A percentile compares a stretch with the other conserved stretches of the same genome.
Conservation (phyloP, 139 green algal genomes). For the Auxenochlorella protothecoides region DNA sequence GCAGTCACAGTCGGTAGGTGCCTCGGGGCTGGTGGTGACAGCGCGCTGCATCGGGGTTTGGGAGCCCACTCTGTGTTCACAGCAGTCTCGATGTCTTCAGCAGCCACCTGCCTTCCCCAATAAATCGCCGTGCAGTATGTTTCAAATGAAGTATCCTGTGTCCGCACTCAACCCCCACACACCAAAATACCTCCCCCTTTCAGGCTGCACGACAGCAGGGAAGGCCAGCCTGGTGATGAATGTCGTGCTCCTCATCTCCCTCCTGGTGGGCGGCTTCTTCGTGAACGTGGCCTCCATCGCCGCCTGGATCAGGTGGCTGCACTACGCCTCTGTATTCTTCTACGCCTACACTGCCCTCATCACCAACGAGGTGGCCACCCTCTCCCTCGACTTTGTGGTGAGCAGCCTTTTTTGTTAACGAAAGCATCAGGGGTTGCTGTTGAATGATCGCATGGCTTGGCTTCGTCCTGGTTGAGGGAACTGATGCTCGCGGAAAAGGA, state of each 20-base stretch:
- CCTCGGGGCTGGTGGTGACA: no score
- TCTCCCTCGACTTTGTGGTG: conserved; percentile 35
- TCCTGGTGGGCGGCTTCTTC: conserved; percentile 46
- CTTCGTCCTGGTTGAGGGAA: no score
- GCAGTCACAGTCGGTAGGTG: no score
- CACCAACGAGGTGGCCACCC: conserved; percentile 40
- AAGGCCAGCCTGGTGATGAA: conserved; percentile 62
- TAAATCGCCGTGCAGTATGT: no score
- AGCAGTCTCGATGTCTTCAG: no score
- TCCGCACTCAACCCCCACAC: no score
- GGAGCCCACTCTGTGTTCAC: no score
- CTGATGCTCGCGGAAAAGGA: no score
- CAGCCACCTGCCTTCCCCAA: no score
- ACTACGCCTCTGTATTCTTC: conserved; percentile 44
- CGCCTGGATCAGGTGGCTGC: conserved; percentile 47
- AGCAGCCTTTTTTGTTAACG: not conserved
- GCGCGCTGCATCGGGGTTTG: no score
- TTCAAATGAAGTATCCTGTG: no score
- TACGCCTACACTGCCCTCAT: conserved; percentile 19
- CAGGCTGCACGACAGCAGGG: conserved; percentile 32
- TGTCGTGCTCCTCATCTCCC: conserved; percentile 58
- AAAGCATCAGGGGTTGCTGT: not conserved
- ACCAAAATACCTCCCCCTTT: not conserved
- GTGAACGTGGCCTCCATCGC: conserved; percentile 22
- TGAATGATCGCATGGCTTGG: no score